Conservation (phyloP, 805 yeast species). For the Nakazawaea ernobii region DNA sequence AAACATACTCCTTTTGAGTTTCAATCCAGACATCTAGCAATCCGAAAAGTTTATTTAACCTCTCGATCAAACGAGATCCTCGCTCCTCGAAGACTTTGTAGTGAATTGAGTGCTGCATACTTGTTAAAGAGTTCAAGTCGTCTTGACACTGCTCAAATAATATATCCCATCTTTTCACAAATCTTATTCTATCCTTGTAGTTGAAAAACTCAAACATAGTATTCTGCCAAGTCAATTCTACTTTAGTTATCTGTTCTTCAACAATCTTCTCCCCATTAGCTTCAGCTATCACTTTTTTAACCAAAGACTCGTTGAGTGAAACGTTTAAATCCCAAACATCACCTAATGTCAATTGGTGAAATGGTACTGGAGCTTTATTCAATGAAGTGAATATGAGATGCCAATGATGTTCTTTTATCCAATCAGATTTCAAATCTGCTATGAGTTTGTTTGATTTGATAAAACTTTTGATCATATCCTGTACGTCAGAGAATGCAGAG, state of each 20-base stretch:
- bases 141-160: constrained; percentile 54
- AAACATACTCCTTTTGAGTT: constrained; percentile 84
- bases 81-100: constrained; percentile 56
- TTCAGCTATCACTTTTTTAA: constrained; percentile 46
- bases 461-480: constrained; percentile 34
- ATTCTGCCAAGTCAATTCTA: constrained; percentile 52
- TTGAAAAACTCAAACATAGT: constrained; percentile 47
- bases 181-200: constrained; percentile 43
- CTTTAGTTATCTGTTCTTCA: constrained; percentile 46
- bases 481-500: constrained; percentile 60
- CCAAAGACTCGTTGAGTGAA: constrained; percentile 32
- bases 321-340: constrained; percentile 59
- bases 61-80: constrained; percentile 47
- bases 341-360: constrained; percentile 38
- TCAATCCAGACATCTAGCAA: constrained; percentile 73
- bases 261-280: constrained; percentile 73
- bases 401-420: constrained; percentile 69
- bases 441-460: constrained; percentile 34
- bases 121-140: constrained; percentile 53
- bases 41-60: constrained; percentile 42
- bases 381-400: constrained; percentile 32
- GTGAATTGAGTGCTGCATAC: constrained; percentile 68
- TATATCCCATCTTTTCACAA: constrained; percentile 64
- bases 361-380: constrained; percentile 13
- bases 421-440: constrained; percentile 45